Base-by-base conservation (phyloP, 352 stramenopile species). In the Pythium folliculosum region DNA sequence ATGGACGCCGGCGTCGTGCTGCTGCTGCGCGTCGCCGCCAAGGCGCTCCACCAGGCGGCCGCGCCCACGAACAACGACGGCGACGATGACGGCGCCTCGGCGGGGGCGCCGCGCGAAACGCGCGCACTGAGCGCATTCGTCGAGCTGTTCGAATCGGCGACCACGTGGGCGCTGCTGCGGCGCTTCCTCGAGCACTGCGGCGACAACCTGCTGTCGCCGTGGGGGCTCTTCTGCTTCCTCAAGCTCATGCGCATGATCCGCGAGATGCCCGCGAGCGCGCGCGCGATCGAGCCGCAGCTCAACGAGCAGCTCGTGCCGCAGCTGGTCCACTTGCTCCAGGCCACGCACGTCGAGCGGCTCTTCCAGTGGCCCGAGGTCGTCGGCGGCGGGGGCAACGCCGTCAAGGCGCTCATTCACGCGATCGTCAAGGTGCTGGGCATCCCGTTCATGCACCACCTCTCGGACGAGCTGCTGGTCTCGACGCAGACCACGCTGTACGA, bases 361-460 rank as follows among this genome's bases (percentile, higher is more conserved):
- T 79, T 92, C 38, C 75, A 78, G 19, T 96, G 86, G 87, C 86
- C 88, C 14, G 86, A 94, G 25, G 72, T 84, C 0, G 75, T 89
- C n/a, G 84, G 82, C 12, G 88, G 90, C n/a, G 88, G 90, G 5
- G 81, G 73, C 47, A 88, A 88, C 50, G 88, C 88, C 14, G 88
- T 95, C 21, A 94, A 91, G 68, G 84, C 88, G 3, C 75, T 95
- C 16, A 77, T 97, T 12, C 80, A 90, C 37, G 88, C 88, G 5
- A 90, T 90, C n/a, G 86, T 95, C 7, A 94, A 95, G 51, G 83
- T 95, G 27, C 60, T 96, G 2, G 82, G 84, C 6, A 90, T 93
- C n/a, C 76, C 84, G 1, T 92, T 96, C 63, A 84, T 88, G 58
- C 76, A 88, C 67, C 83, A 57, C 19, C 72, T 84, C 19, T 82